Conservation (phyloP, 2,329 filamentous ascomycete species). For the Aspergillus ochraceus region DNA sequence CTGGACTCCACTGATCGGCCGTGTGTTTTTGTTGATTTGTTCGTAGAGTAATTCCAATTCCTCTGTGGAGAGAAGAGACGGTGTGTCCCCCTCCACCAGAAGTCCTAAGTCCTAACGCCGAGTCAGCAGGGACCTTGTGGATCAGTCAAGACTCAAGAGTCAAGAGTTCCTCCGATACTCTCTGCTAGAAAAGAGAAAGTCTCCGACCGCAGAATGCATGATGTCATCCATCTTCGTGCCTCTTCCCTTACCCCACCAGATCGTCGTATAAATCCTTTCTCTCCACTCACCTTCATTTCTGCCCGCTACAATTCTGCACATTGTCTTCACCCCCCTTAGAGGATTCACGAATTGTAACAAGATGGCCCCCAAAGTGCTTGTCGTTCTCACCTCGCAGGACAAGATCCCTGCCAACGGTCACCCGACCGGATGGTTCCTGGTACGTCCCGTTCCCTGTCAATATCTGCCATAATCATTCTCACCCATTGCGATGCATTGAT, state of each 20-base stretch:
- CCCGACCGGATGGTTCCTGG: constrained; percentile 71
- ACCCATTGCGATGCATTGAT: background rate
- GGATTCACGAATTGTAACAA: background rate
- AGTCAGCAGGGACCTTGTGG: too few species aligned
- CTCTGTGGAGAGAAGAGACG: too few species aligned
- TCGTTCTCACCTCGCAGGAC: constrained; percentile 67
- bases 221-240: background rate
- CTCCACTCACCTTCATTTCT: background rate
- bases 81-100: too few species aligned
- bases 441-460: constrained; percentile 30
- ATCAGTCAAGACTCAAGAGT: too few species aligned
- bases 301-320: background rate
- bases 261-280: too few species aligned
- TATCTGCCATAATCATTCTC: background rate
- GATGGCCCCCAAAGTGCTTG: constrained; percentile 60
- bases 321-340: background rate
- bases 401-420: constrained; percentile 44
- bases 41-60: too few species aligned
- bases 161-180: background rate
- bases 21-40: too few species aligned
- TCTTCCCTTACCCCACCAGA: too few species aligned
- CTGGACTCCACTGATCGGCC: too few species aligned
- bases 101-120: too few species aligned
- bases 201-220: background rate
- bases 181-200: background rate